Evolutionary conservation across 2,329 filamentous ascomycete genomes (phyloP).

Genomic region (Stenocarpella maydis): DNA sequence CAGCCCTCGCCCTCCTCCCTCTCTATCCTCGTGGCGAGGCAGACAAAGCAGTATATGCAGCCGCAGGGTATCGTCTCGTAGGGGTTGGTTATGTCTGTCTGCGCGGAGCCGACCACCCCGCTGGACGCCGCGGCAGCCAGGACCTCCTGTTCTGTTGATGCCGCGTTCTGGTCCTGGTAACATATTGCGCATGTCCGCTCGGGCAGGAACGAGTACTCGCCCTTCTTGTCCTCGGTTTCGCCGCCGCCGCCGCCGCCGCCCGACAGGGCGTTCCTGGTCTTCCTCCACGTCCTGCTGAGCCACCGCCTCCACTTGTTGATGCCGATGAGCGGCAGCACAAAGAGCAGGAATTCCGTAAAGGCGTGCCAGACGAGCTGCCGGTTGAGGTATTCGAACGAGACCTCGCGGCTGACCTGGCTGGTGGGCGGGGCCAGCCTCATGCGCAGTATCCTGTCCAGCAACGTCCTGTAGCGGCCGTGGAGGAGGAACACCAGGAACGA

Average conservation of each 20-base stretch:
- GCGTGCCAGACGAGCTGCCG: constrained; percentile 98
- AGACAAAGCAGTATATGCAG: constrained; percentile 96
- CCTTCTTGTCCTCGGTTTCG: constrained; percentile 59
- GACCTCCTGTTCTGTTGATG: constrained; percentile 77
- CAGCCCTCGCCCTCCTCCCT: constrained; percentile 94
- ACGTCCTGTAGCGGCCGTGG: constrained; percentile 88
- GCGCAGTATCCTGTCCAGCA: constrained; percentile 84
- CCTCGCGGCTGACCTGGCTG: constrained; percentile 86
- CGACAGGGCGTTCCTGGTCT: constrained; percentile 72
- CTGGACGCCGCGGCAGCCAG: constrained; percentile 72
- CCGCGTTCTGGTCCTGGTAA: constrained; percentile 89
- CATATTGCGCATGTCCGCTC: constrained; percentile 97
- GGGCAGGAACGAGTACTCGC: constrained; percentile 85
- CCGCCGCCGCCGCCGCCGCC: constrained; percentile 45
- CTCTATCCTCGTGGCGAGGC: constrained; percentile 88
- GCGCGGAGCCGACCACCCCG: constrained; percentile 85
- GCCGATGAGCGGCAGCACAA: constrained; percentile 94
- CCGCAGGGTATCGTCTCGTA: constrained; percentile 91
- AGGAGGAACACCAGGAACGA: constrained; percentile 93
- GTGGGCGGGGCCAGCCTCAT: constrained; percentile 87
- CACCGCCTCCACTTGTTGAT: constrained; percentile 93
- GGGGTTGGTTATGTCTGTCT: constrained; percentile 94
- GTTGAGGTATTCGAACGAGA: constrained; percentile 97
- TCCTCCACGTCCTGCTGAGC: constrained; percentile 86
- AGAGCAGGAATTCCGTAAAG: constrained; percentile 99